These are phyloP conservation scores for Balakata baccata DNA, from an alignment of 345 rosid species.

Conservation along the genomic window DNA sequence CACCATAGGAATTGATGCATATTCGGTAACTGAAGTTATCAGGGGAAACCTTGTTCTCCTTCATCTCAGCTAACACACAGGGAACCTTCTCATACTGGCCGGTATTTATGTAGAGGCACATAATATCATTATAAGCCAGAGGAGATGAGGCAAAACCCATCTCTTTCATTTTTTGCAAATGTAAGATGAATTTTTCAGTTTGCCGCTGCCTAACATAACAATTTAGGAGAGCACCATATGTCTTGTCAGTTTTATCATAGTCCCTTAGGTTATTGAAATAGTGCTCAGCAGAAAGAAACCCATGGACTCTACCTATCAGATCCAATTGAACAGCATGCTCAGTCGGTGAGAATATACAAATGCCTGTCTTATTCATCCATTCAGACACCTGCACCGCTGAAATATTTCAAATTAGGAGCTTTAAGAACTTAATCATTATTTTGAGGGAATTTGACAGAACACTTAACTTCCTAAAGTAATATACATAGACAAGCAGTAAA, in stretches of 20 bases:
- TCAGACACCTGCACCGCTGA: constrained; percentile 56
- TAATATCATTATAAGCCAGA: constrained; percentile 67
- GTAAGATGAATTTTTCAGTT: constrained; percentile 55
- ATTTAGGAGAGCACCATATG: constrained; percentile 80
- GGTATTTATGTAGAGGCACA: constrained; percentile 67
- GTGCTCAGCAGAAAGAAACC: constrained; percentile 59
- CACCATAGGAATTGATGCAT: constrained; percentile 72
- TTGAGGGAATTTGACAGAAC: not conserved
- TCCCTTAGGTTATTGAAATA: constrained; percentile 62
- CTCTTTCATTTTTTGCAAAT: constrained; percentile 68
- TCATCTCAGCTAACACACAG: constrained; percentile 63
- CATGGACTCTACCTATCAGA: constrained; percentile 70
- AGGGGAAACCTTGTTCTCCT: constrained; percentile 50
- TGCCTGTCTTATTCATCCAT: constrained; percentile 66
- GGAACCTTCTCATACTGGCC: constrained; percentile 65
- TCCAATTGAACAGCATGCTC: constrained; percentile 84
- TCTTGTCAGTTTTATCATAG: constrained; percentile 63
- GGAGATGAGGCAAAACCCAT: constrained; percentile 53
- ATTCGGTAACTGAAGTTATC: constrained; percentile 79
- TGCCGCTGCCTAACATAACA: constrained; percentile 69
- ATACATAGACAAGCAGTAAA: not conserved
- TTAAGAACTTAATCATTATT: not conserved
- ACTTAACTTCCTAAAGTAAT: not conserved
- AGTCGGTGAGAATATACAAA: constrained; percentile 53
- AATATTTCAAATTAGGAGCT: constrained; percentile 10